Percentiles rank a stretch among this genome's conserved stretches.
Evolutionary conservation across 805 yeast species (phyloP).

Genomic region (Wickerhamiella parazyma): DNA sequence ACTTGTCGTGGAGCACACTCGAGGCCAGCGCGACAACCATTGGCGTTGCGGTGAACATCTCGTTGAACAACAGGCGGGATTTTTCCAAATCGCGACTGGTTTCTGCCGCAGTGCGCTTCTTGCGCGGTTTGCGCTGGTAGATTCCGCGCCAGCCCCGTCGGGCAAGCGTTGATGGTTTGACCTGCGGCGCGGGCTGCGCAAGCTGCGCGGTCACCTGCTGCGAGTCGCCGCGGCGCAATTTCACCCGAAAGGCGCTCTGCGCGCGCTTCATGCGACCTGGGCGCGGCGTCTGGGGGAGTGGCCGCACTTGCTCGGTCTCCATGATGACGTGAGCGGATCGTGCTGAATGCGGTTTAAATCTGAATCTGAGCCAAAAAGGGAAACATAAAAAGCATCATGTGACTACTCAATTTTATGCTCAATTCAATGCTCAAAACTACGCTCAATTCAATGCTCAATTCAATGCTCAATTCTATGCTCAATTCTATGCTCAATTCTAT

Average conservation of each 20-base stretch:
- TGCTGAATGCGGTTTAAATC: too few relatives aligned
- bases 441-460: too few relatives aligned
- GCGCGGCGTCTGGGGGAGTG: neutral
- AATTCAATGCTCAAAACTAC: too few relatives aligned
- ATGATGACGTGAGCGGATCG: neutral
- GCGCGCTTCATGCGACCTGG: conserved; percentile 9
- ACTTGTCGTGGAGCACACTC: conserved; percentile 59
- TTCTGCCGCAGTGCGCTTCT: conserved; percentile 14
- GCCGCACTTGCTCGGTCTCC: neutral
- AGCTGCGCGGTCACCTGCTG: neutral
- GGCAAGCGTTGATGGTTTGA: conserved; percentile 6
- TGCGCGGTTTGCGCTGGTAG: conserved; percentile 3
- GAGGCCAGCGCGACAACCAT: conserved; percentile 57
- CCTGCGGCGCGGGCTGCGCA: neutral
- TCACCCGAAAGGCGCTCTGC: conserved; percentile 5
- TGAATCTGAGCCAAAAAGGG: too few relatives aligned
- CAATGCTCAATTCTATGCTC: too few relatives aligned
- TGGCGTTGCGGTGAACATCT: conserved; percentile 55
- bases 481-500: too few relatives aligned
- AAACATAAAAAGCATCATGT: too few relatives aligned
- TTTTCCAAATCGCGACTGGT: conserved; percentile 15
- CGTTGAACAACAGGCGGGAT: conserved; percentile 26
- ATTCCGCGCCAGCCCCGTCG: conserved; percentile 7
- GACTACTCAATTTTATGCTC: too few relatives aligned
- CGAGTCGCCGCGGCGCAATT: conserved; percentile 1